Base-by-base conservation (phyloP, 371 early-diverging fungal species). In the Capillidium heterosporum region DNA sequence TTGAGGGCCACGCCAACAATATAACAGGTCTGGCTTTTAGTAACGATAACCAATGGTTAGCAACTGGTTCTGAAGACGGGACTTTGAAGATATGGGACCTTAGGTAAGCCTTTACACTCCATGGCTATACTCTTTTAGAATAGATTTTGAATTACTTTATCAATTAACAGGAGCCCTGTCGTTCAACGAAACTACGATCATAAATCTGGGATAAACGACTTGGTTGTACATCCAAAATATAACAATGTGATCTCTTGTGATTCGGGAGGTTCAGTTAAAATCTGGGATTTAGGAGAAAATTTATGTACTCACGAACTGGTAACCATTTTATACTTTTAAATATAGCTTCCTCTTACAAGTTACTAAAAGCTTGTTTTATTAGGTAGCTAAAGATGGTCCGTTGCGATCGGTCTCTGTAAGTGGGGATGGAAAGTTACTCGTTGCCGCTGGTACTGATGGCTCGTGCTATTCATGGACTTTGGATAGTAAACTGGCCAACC, bases 141-240 rank as follows among this genome's bases (percentile, higher is more conserved):
- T 31, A 48, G 1, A 40, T 8, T 42, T 48, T 11, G n/a, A 46
- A 50, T 32, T 28, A 24, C 48, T 11, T n/a, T 59, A 61, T 44
- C 61, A 68, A 11, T 59, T 60, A 39, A 11, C 58, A 80, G 82
- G 59, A 81, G 81, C 24, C 85, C 87, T 0, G 81, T 78, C 3
- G 67, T 85, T 32, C 87, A 88, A 52, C 74, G 89, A 19, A 84
- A 87, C 58, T 86, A 91, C 65, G 80, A 88, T 56, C 87, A 91
- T 61, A 84, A 85, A 56, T 77, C 84, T 4, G 82, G 89, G 7
- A 90, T 96, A 53, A 93, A 87, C 58, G 94, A 94, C 65, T 85
- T 92, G 24, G 88, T 87, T 1, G 90, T 95, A 63, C 94, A 95
- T 69, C 94, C 97, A 0, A 77, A 95, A 63, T 91, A 91, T 66